Percentiles rank a stretch among this genome's conserved stretches.
These are phyloP conservation scores for Colletotrichum lindemuthianum DNA, from an alignment of 2,329 filamentous ascomycete species.

Conservation along the genomic window DNA sequence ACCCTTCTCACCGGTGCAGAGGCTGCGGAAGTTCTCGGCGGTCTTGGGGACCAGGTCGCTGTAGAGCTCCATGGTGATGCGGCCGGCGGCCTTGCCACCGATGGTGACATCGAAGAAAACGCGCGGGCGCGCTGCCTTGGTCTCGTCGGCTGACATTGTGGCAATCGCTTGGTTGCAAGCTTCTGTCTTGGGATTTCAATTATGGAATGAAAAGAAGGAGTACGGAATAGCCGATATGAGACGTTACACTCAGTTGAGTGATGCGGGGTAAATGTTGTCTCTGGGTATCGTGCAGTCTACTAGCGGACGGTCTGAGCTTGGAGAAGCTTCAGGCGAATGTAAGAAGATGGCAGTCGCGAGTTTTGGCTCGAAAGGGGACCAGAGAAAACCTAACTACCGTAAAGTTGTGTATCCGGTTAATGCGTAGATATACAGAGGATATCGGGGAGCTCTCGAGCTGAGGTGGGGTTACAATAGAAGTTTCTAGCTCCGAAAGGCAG, in stretches of 20 bases:
- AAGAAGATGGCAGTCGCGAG: background rate
- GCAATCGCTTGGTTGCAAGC: background rate
- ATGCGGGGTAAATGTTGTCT: slow-evolving; percentile 3
- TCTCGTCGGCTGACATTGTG: slow-evolving; percentile 32
- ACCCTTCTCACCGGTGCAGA: slow-evolving; percentile 96
- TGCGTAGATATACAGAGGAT: too few relatives aligned
- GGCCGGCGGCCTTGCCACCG: slow-evolving; percentile 76
- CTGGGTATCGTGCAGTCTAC: slow-evolving; percentile 14
- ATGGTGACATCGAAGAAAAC: slow-evolving; percentile 96
- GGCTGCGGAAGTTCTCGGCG: slow-evolving; percentile 92
- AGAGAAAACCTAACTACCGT: too few relatives aligned
- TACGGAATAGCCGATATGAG: slow-evolving; percentile 24
- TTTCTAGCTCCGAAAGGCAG: slow-evolving; percentile 20
- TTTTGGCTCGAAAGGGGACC: background rate
- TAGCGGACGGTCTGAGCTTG: slow-evolving; percentile 13
- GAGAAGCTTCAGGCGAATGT: slow-evolving; percentile 8
- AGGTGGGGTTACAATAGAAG: slow-evolving; percentile 20
- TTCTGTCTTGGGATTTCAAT: background rate
- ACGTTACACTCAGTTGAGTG: slow-evolving; percentile 46
- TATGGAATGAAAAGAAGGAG: background rate
- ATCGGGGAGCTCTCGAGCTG: slow-evolving; percentile 8
- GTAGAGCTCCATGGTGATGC: slow-evolving; percentile 88
- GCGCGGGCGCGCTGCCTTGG: slow-evolving; percentile 70
- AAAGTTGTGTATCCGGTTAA: too few relatives aligned
- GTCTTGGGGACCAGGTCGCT: slow-evolving; percentile 87